Conservation (phyloP, 2,329 filamentous ascomycete species). For the Biscogniauxia mediterranea region DNA sequence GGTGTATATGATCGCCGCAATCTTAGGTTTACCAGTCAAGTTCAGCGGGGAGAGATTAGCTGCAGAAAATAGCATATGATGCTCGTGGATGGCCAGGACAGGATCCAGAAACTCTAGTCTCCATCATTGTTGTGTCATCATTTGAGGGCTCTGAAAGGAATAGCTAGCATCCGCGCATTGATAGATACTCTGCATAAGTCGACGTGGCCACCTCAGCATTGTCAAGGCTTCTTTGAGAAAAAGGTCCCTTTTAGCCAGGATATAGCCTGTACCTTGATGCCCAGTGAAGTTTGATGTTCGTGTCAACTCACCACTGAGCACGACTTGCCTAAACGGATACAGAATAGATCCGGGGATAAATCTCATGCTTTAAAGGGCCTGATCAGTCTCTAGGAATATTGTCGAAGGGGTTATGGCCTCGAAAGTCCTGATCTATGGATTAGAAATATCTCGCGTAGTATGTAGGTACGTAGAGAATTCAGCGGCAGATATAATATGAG, state of each 20-base stretch:
- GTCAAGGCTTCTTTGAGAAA: constrained; percentile 45
- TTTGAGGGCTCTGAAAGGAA: constrained; percentile 39
- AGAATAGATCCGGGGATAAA: constrained; percentile 30
- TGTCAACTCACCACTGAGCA: not conserved
- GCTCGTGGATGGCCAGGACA: no score
- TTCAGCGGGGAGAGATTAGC: no score
- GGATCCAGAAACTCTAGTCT: constrained; percentile 27
- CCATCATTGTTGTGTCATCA: constrained; percentile 52
- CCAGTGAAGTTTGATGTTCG: not conserved
- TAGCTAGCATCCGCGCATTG: constrained; percentile 3
- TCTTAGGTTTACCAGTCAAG: no score
- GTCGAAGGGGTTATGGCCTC: constrained; percentile 45
- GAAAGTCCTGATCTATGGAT: constrained; percentile 33
- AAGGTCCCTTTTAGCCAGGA: constrained; percentile 28
- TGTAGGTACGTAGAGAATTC: constrained; percentile 34
- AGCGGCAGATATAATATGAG: no score
- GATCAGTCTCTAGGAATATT: constrained; percentile 41
- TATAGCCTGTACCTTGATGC: not conserved
- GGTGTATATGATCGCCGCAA: no score
- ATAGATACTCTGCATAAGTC: constrained; percentile 45
- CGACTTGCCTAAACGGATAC: not conserved
- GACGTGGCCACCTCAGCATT: constrained; percentile 44
- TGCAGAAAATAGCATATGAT: no score
- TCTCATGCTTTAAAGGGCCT: constrained; percentile 28
- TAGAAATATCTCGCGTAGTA: constrained; percentile 54